Base-by-base conservation (phyloP, 768 basidiomycete species). In the Mycena sanguinolenta region DNA sequence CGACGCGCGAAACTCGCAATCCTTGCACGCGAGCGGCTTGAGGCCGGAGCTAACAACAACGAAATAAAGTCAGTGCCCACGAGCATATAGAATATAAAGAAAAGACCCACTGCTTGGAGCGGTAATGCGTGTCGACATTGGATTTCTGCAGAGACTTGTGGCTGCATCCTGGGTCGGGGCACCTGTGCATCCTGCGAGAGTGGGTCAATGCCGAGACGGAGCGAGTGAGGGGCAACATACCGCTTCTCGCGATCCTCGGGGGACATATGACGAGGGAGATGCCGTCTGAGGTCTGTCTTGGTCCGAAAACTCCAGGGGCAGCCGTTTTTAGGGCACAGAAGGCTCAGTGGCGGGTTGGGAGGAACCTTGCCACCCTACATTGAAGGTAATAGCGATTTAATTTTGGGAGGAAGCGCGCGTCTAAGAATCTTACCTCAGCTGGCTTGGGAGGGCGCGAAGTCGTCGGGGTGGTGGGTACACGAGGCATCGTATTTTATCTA, bases 71-170 rank as follows among this genome's bases (percentile, higher is more conserved):
- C 57, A 50, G 7, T 38, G 58, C 44, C 21, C n/a, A n/a, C n/a
- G 13, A 0, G 19, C n/a, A 16, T 17, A 19, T 34, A 3, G 5
- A 2, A 10, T 5, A 10, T 12, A 50, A n/a, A 27, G 6, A 3
- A 30, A 25, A 6, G 9, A 65, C 69, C 36, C 27, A 70, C 64
- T 70, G 69, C 25, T 49, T 70, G 1, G 64, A 54, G 5, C 1
- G 46, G 19, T 32, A 59, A 25, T 70, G 64, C 27, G 69, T 70
- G 2, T 13, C n/a, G 12, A 70, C 9, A 23, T 70, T 70, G 4
- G 69, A 70, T 21, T 58, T 61, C 44, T 70, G 69, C 23, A 70
- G n/a, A 8, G 53, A 30, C 16, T 70, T 58, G 64, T 61, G 44
- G 0, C 13, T 52, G 53, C 69, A 70, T n/a, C 64, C 58, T 3